These are phyloP conservation scores for Cryptococcus sp. DNA, from an alignment of 1,284 basidiomycete species.

Conservation along the genomic window DNA sequence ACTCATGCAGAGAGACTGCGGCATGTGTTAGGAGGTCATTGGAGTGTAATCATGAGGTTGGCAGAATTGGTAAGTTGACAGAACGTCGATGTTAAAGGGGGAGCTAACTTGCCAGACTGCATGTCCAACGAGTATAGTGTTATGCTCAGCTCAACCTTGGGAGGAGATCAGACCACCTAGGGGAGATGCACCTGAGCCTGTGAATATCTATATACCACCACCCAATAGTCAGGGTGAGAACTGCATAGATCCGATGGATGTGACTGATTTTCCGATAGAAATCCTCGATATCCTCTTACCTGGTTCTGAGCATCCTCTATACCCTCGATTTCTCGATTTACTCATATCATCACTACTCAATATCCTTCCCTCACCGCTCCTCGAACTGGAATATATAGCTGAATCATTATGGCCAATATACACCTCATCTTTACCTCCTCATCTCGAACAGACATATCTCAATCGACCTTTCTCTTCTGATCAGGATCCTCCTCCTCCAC, in stretches of 20 bases:
- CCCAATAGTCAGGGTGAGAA: conserved; percentile 59
- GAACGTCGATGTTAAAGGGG: not conserved
- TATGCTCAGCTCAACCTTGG: conserved; percentile 68
- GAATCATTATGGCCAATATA: conserved; percentile 69
- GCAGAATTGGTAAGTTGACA: conserved; percentile 63
- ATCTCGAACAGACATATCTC: conserved; percentile 29
- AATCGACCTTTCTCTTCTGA: conserved; percentile 15
- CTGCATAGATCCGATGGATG: not conserved
- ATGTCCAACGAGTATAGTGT: conserved; percentile 56
- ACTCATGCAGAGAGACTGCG: conserved; percentile 66
- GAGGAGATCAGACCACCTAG: conserved; percentile 65
- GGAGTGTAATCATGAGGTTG: conserved; percentile 67
- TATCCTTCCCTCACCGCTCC: conserved; percentile 59
- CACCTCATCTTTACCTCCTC: conserved; percentile 35
- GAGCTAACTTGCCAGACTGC: conserved; percentile 30
- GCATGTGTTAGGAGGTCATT: conserved; percentile 58
- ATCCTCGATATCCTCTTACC: conserved; percentile 20
- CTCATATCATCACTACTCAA: conserved; percentile 62
- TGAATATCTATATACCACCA: conserved; percentile 61
- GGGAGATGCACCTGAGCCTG: conserved; percentile 70
- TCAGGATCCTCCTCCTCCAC: conserved; percentile 17
- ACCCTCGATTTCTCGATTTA: conserved; percentile 61
- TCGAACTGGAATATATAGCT: conserved; percentile 70
- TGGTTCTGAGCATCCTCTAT: conserved; percentile 53
- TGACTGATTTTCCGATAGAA: conserved; percentile 35